phyloP scores from a whole-genome alignment of 257 asterid species.

The Ilex aquifolium region DNA sequence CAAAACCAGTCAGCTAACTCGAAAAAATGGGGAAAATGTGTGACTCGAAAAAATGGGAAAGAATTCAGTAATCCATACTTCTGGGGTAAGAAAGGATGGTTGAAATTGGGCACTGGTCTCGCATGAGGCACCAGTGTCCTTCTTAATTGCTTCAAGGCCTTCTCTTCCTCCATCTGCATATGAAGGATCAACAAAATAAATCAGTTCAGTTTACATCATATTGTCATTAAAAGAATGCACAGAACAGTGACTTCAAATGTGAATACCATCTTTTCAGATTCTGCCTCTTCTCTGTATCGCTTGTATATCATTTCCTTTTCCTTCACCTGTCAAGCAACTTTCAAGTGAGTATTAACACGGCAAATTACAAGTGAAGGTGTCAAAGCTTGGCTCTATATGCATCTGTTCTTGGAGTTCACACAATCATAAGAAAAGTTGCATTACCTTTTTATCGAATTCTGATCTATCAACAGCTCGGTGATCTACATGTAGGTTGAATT shows the following conservation, averaged over 20 bases:
- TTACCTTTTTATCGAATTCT: slow-evolving; percentile 83
- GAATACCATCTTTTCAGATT: slow-evolving; percentile 66
- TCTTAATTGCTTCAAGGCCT: slow-evolving; percentile 78
- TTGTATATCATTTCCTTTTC: slow-evolving; percentile 76
- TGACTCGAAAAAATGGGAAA: not conserved
- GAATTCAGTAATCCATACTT: slow-evolving; percentile 31
- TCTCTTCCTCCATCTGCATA: slow-evolving; percentile 87
- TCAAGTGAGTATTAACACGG: slow-evolving; percentile 6
- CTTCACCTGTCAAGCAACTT: slow-evolving; percentile 45
- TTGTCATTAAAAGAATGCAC: too few species aligned
- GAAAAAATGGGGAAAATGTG: not conserved
- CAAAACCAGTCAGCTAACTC: not conserved
- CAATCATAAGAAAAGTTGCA: too few species aligned
- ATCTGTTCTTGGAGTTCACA: too few species aligned
- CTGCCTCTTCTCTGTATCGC: slow-evolving; percentile 90
- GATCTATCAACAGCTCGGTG: slow-evolving; percentile 79
- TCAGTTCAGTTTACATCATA: too few species aligned
- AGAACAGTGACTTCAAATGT: too few species aligned
- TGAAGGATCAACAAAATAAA: not conserved
- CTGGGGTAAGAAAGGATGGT: slow-evolving; percentile 76
- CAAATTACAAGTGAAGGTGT: not conserved
- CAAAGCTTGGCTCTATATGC: too few species aligned
- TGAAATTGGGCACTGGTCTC: slow-evolving; percentile 70
- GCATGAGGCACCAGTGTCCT: slow-evolving; percentile 84
- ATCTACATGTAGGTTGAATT: slow-evolving; percentile 63